Evolutionary conservation across 129 eudicot species (phyloP), one percentile per base, ranked within the genome.

Genomic region (Ambrosia trifida): DNA sequence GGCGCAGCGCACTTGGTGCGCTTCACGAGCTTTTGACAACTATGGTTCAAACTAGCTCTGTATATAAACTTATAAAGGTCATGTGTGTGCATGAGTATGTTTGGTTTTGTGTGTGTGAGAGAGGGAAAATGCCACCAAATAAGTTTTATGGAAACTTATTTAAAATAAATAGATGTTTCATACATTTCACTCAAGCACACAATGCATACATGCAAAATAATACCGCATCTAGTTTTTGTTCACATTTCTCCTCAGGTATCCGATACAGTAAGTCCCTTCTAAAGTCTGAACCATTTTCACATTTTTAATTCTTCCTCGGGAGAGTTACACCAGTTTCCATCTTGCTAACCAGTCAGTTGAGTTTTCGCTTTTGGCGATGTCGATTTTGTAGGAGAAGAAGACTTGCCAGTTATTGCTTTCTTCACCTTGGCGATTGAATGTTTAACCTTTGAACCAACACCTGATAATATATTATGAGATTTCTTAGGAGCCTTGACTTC

Each of bases 381-480:
- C 77, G 89, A 68, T 76, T 85, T 88, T 71, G 89, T 67, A 59
- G 76, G 83, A 66, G 88, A 67, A 60, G 88, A 84, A 60, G 88
- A 84, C 76, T 83, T 86, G 1, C 96, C 88, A 1, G 91, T 87
- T 64, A 90, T 87, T 49, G 80, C 95, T 77, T 85, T 90, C 83
- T 87, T 90, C 65, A 87, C 90, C 83, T 90, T 90, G 57, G 95
- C 79, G 11, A 87, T 83, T 38, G 96, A 90, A 72, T 90, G 95
- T 68, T 90, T 90, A 72, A 90, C 85, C 76, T 86, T 89, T 72
- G 96, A 89, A 38, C 93, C 93, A 7, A 90, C 95, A 17, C 96
- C 95, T 60, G 95, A 87, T 12, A 90, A 40, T 76, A 90, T 80
- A 58, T 80, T 83, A 69, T 87, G 95, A 64, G 91, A 79, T 77